Conservation (phyloP, 2,329 filamentous ascomycete species). For the Fusarium subtropicale region DNA sequence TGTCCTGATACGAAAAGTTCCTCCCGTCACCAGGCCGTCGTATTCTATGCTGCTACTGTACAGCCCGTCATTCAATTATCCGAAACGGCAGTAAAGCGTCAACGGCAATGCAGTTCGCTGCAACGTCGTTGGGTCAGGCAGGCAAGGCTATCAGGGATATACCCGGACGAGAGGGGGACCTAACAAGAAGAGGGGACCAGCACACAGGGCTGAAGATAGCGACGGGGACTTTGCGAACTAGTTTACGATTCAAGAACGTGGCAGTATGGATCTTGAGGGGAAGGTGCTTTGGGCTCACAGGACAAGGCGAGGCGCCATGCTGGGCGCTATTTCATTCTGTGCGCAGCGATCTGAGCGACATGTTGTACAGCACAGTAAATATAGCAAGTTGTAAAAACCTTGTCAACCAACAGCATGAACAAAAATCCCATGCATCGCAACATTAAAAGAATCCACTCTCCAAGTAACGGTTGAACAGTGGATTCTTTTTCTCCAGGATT, state of each 20-base stretch:
- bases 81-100: slow-evolving; percentile 30
- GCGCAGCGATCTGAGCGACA: not conserved
- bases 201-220: slow-evolving; percentile 39
- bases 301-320: not conserved
- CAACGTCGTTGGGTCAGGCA: slow-evolving; percentile 1
- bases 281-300: not conserved
- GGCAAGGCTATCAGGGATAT: slow-evolving; percentile 1
- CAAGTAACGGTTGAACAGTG: not conserved
- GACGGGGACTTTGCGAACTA: slow-evolving; percentile 5
- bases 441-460: slow-evolving; percentile 13
- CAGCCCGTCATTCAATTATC: not conserved
- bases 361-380: not conserved
- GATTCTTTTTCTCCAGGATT: not conserved
- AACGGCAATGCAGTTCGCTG: slow-evolving; percentile 24
- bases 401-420: not conserved
- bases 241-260: slow-evolving; percentile 6
- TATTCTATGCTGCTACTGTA: slow-evolving; percentile 2
- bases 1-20: slow-evolving; percentile 26
- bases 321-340: not conserved
- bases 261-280: not conserved
- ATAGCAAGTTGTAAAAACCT: not conserved
- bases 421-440: not conserved
- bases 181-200: not conserved
- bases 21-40: slow-evolving; percentile 11
- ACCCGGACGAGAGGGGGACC: not conserved